Conservation (phyloP, 441 rosid genomes). For the Bocquillonia castaneifolia region DNA sequence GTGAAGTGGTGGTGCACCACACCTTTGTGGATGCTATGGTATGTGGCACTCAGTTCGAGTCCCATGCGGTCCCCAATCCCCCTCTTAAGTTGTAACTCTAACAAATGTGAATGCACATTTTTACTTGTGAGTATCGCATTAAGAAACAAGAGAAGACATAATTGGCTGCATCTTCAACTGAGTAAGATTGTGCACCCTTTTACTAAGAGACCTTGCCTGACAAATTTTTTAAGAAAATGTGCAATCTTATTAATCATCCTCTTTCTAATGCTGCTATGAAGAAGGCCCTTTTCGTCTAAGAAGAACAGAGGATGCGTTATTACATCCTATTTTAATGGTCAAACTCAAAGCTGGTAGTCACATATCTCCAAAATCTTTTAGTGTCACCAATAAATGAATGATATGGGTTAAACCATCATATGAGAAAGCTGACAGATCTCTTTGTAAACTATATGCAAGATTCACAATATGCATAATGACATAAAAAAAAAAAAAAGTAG, state of each 20-base stretch:
- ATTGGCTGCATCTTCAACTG: not conserved
- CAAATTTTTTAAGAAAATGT: no score
- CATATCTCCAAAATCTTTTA: not conserved
- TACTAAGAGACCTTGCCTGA: not conserved
- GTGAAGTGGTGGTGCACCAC: no score
- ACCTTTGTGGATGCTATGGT: no score
- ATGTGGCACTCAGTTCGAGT: no score
- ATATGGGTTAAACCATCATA: no score
- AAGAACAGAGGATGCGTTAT: not conserved
- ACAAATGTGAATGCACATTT: no score
- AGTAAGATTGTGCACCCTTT: not conserved
- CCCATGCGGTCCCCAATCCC: no score
- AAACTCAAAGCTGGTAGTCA: not conserved
- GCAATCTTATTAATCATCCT: not conserved
- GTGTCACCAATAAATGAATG: constrained; percentile 2
- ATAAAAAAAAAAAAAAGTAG: not conserved
- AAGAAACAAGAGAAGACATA: no score
- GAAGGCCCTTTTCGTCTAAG: not conserved
- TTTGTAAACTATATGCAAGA: not conserved
- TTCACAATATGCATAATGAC: not conserved
- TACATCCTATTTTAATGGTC: not conserved
- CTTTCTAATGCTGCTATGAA: not conserved
- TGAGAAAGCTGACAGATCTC: no score
- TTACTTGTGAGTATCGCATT: no score
- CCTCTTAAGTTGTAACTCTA: no score